These are phyloP conservation scores for Sphaerulina musiva DNA, from an alignment of 2,329 filamentous ascomycete genomes.

Conservation along the genomic window DNA sequence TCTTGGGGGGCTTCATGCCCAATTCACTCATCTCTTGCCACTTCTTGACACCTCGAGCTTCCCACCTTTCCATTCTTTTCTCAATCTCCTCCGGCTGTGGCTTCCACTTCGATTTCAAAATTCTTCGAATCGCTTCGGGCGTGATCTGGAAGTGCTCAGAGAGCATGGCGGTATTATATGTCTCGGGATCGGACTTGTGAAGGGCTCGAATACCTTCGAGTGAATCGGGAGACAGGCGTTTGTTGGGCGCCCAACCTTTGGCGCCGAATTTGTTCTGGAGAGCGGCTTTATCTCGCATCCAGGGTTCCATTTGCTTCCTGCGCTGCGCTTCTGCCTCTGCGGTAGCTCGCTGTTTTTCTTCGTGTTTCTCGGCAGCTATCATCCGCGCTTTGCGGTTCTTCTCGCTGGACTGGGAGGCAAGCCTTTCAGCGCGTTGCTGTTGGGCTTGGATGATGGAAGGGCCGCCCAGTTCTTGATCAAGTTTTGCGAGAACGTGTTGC, in stretches of 20 bases:
- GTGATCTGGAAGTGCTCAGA: conserved; percentile 78
- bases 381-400: conserved; percentile 8
- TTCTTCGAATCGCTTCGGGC: conserved; percentile 77
- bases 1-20: conserved; percentile 52
- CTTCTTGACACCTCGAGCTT: conserved; percentile 44
- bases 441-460: conserved; percentile 10
- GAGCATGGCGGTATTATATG: conserved; percentile 68
- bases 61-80: conserved; percentile 41
- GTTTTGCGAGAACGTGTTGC: conserved; percentile 19
- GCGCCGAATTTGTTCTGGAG: conserved; percentile 72
- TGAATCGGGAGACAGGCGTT: conserved; percentile 84
- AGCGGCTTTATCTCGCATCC: conserved; percentile 70
- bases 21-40: conserved; percentile 44
- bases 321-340: conserved; percentile 1
- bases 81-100: conserved; percentile 48
- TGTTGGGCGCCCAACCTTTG: conserved; percentile 70
- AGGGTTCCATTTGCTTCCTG: conserved; percentile 42
- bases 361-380: conserved; percentile 5
- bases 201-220: conserved; percentile 82
- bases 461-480: conserved; percentile 19
- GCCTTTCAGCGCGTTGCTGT: conserved; percentile 1
- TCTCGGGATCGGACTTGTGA: conserved; percentile 66
- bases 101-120: conserved; percentile 72
- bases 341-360: conserved; percentile 1
- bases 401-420: conserved; percentile 9